phyloP scores from a whole-genome alignment of 495 filamentous ascomycete genomes.

The Penicillium diatomitis region DNA sequence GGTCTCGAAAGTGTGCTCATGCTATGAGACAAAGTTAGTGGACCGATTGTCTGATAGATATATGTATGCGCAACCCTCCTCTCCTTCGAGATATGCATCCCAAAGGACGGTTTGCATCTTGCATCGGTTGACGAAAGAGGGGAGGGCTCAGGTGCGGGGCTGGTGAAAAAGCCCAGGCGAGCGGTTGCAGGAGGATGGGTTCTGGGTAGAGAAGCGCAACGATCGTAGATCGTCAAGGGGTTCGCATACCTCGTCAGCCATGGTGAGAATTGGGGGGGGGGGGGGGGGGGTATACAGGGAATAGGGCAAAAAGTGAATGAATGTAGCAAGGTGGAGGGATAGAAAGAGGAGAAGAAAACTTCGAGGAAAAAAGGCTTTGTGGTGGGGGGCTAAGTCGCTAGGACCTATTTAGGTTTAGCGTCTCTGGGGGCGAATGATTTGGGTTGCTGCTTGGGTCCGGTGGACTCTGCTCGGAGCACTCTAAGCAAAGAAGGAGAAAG shows the following conservation, averaged over 20 bases:
- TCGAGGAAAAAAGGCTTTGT: conserved; percentile 27
- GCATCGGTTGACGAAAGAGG: conserved; percentile 11
- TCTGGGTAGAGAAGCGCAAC: background rate
- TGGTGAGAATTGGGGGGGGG: conserved; percentile 23
- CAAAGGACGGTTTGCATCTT: conserved; percentile 7
- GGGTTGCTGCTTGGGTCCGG: background rate
- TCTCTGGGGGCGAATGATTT: conserved; percentile 4
- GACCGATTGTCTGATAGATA: background rate
- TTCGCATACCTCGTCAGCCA: conserved; percentile 36
- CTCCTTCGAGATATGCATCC: background rate
- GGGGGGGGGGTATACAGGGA: conserved; percentile 1
- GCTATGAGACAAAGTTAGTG: conserved; percentile 37
- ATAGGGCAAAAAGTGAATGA: conserved; percentile 5
- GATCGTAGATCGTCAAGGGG: background rate
- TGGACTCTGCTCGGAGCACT: background rate
- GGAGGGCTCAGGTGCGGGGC: conserved; percentile 31
- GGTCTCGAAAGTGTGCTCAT: conserved; percentile 85
- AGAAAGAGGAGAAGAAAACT: conserved; percentile 20
- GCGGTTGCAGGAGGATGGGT: conserved; percentile 3
- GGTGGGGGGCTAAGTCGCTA: conserved; percentile 35
- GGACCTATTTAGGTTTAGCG: conserved; percentile 23
- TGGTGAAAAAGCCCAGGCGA: conserved; percentile 9
- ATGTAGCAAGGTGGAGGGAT: conserved; percentile 9
- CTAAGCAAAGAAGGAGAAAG: too few species aligned
- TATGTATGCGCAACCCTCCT: background rate